Conservation (phyloP, 2,329 filamentous ascomycete species). For the Cytospora leucostoma region DNA sequence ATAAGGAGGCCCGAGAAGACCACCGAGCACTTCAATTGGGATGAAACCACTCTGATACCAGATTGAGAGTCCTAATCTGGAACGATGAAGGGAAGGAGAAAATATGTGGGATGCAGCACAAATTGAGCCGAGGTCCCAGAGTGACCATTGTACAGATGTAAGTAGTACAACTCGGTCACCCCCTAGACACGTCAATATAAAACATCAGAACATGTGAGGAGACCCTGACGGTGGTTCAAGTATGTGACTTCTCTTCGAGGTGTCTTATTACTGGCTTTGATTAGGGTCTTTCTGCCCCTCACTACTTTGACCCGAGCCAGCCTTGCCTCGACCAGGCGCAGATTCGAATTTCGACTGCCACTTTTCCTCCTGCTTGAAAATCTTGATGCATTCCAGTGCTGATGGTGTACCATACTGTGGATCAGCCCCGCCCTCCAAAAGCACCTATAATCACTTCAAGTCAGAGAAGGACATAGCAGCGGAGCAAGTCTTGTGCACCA, state of each 20-base stretch:
- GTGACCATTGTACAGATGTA: no score
- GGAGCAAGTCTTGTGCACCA: not conserved
- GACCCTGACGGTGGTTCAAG: not conserved
- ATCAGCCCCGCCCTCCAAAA: constrained; percentile 56
- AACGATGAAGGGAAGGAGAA: no score
- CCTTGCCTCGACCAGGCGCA: constrained; percentile 51
- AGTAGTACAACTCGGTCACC: no score
- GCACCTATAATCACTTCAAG: constrained; percentile 36
- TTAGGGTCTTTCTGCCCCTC: not conserved
- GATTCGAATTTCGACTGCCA: constrained; percentile 53
- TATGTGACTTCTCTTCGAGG: no score
- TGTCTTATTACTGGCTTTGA: not conserved
- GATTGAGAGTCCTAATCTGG: no score
- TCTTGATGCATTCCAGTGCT: constrained; percentile 49
- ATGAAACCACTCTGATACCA: no score
- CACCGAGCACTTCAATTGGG: no score
- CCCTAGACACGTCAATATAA: not conserved
- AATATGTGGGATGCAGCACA: no score
- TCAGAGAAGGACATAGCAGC: not conserved
- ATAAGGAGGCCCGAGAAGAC: no score
- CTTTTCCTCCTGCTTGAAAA: constrained; percentile 55
- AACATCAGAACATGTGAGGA: not conserved
- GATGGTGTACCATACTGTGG: constrained; percentile 54
- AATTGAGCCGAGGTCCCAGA: no score
- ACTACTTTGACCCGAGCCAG: constrained; percentile 3